phyloP scores from a whole-genome alignment of 495 filamentous ascomycete species.

The Neurospora sp. region DNA sequence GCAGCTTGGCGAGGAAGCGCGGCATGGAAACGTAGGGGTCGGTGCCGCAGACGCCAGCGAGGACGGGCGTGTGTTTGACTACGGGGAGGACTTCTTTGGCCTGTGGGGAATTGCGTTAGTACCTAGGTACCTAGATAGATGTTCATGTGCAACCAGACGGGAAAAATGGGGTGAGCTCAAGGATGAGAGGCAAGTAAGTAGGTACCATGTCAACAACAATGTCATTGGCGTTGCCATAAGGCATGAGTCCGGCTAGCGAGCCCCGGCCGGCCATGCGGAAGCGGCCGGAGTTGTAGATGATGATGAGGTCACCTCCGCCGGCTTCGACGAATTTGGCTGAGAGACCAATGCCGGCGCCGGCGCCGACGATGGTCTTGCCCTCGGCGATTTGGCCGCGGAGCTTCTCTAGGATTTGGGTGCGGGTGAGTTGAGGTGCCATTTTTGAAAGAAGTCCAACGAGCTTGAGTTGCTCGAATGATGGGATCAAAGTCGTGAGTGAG shows the following conservation, averaged over 20 bases:
- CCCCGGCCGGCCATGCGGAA: constrained; percentile 66
- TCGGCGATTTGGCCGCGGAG: constrained; percentile 43
- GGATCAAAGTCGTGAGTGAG: not conserved
- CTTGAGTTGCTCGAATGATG: not conserved
- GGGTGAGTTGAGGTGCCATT: constrained; percentile 33
- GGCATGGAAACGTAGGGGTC: constrained; percentile 54
- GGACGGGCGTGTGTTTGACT: constrained; percentile 48
- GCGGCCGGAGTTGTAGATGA: constrained; percentile 63
- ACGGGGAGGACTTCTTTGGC: constrained; percentile 51
- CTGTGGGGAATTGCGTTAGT: constrained; percentile 11
- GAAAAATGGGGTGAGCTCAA: not conserved
- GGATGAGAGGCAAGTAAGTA: not conserved
- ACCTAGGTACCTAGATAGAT: not conserved
- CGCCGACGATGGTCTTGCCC: constrained; percentile 51
- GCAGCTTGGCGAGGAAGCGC: constrained; percentile 46
- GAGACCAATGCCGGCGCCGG: constrained; percentile 62
- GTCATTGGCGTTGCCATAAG: constrained; percentile 61
- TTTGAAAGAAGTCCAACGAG: not conserved
- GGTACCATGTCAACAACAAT: constrained; percentile 57
- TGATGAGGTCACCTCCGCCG: constrained; percentile 57
- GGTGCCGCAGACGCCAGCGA: constrained; percentile 58
- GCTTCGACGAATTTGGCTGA: constrained; percentile 60
- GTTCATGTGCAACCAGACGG: not conserved
- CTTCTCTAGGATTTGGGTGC: constrained; percentile 44
- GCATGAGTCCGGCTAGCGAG: constrained; percentile 61